These are phyloP conservation scores for Kitagawia praeruptora DNA, from an alignment of 129 eudicot genomes.

Conservation along the genomic window DNA sequence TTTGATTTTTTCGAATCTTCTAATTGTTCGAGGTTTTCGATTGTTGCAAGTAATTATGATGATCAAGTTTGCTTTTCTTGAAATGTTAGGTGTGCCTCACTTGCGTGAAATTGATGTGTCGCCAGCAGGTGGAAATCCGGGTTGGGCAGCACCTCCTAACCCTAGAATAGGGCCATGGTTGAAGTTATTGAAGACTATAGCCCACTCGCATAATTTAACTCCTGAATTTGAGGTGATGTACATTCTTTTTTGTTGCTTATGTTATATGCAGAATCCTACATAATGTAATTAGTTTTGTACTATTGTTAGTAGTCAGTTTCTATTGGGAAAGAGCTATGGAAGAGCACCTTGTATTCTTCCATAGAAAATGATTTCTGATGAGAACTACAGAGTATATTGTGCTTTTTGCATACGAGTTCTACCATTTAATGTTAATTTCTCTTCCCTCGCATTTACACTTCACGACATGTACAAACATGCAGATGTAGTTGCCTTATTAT, in stretches of 20 bases:
- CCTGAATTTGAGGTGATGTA: conserved; percentile 87
- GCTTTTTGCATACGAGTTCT: not conserved
- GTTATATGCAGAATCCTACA: not conserved
- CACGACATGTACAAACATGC: not conserved
- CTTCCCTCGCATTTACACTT: too few species aligned
- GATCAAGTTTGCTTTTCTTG: not conserved
- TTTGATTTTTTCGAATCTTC: not conserved
- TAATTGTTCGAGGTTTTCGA: not conserved
- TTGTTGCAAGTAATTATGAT: not conserved
- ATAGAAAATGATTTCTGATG: not conserved
- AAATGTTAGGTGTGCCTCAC: conserved; percentile 67
- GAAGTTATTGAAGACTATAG: conserved; percentile 54
- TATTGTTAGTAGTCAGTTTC: not conserved
- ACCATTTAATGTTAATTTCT: not conserved
- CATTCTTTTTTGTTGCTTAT: not conserved
- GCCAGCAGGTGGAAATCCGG: conserved; percentile 85
- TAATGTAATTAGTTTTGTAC: not conserved
- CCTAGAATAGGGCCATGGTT: conserved; percentile 92
- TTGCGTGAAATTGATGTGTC: conserved; percentile 67
- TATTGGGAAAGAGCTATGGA: not conserved
- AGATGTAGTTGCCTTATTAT: not conserved
- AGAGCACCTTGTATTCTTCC: not conserved
- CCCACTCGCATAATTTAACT: conserved; percentile 55
- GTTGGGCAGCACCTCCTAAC: conserved; percentile 98
- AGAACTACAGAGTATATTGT: not conserved